Conservation (phyloP, 176 grass and related monocot genomes). For the Puya raimondii region DNA sequence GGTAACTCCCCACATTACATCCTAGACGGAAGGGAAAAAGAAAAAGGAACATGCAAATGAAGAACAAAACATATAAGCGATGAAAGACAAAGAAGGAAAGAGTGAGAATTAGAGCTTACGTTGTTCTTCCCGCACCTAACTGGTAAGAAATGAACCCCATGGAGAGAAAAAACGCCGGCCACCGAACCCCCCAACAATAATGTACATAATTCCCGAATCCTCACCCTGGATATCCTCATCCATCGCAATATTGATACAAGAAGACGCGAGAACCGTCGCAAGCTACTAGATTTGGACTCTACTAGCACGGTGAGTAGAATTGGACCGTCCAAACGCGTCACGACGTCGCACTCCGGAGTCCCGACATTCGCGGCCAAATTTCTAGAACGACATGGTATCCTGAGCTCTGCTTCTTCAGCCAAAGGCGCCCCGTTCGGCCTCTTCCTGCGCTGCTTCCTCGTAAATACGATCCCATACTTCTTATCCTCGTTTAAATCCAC, state of each 20-base stretch:
- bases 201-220: constrained; percentile 4
- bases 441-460: constrained; percentile 34
- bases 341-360: neutral
- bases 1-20: neutral
- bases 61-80: neutral
- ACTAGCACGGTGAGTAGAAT: constrained; percentile 10
- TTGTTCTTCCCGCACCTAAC: neutral
- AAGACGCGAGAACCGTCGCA: neutral
- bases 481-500: constrained; percentile 3
- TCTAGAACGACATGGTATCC: neutral
- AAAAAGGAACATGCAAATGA: neutral
- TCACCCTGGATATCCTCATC: neutral
- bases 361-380: constrained; percentile 32
- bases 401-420: neutral
- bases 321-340: neutral
- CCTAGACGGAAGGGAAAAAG: constrained; percentile 3
- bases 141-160: constrained; percentile 19
- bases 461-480: constrained; percentile 60
- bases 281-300: neutral
- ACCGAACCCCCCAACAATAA: constrained; percentile 1
- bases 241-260: constrained; percentile 1
- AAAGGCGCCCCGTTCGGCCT: constrained; percentile 21
- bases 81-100: neutral
- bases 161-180: constrained; percentile 1
- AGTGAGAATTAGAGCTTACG: constrained; percentile 10